A percentile compares a stretch with the other conserved stretches of the same genome.
phyloP scores from a whole-genome alignment of 495 filamentous ascomycete genomes.

The Lasiosphaeria miniovina region DNA sequence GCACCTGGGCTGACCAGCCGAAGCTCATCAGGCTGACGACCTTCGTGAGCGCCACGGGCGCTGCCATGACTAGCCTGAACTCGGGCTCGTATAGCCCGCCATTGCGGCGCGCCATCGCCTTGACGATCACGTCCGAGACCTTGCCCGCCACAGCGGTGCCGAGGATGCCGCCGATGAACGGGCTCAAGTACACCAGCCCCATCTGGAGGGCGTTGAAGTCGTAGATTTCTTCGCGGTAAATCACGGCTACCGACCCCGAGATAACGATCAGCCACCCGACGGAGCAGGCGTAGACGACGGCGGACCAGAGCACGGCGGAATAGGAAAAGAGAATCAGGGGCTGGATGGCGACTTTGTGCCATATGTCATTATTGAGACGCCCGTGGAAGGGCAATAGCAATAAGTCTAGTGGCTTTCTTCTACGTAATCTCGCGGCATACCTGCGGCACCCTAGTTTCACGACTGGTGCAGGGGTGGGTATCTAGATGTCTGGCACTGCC shows the following conservation, averaged over 20 bases:
- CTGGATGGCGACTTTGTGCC: slow-evolving; percentile 69
- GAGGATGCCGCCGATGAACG: slow-evolving; percentile 83
- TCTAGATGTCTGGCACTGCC: too few relatives aligned
- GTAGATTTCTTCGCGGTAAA: slow-evolving; percentile 70
- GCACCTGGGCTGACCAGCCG: slow-evolving; percentile 77
- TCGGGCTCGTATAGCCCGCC: slow-evolving; percentile 94
- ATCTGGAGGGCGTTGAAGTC: slow-evolving; percentile 76
- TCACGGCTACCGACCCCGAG: slow-evolving; percentile 77
- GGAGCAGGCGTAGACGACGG: slow-evolving; percentile 80
- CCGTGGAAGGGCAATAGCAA: too few relatives aligned
- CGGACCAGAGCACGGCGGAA: slow-evolving; percentile 86
- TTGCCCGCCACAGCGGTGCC: slow-evolving; percentile 90
- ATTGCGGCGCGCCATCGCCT: slow-evolving; percentile 76
- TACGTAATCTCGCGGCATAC: too few relatives aligned
- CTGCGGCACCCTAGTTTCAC: too few relatives aligned
- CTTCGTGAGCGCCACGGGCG: slow-evolving; percentile 75
- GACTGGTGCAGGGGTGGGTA: too few relatives aligned
- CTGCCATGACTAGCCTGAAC: slow-evolving; percentile 88
- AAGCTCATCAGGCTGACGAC: slow-evolving; percentile 88
- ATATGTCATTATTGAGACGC: slow-evolving; percentile 71
- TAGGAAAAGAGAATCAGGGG: slow-evolving; percentile 87
- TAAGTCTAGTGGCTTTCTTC: too few relatives aligned
- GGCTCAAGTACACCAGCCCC: slow-evolving; percentile 85
- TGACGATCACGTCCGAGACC: slow-evolving; percentile 80
- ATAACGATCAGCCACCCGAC: slow-evolving; percentile 93